Evolutionary conservation across 768 basidiomycete species (phyloP).

Genomic region (Mrakia frigida): DNA sequence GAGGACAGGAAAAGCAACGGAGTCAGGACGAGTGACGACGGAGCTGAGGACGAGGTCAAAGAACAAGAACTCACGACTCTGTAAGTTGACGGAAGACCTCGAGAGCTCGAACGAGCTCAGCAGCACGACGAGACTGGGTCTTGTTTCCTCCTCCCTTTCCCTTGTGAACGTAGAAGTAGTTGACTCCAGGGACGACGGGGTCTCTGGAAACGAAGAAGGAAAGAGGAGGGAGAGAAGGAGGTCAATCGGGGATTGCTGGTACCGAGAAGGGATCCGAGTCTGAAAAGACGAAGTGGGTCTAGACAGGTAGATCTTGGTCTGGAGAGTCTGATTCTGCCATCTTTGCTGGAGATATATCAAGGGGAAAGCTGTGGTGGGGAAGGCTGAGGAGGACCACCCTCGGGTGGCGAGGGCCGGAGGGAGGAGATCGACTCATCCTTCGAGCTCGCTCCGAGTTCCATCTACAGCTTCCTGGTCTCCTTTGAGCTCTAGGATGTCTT

Average conservation of each 20-base stretch:
- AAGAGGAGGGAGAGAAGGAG: conserved; percentile 1
- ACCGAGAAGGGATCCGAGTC: not conserved
- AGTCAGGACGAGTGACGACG: not conserved
- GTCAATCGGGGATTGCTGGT: not conserved
- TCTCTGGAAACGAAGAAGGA: conserved; percentile 50
- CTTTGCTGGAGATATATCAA: not conserved
- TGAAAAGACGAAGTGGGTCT: not conserved
- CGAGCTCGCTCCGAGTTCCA: not conserved
- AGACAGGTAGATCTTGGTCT: no score
- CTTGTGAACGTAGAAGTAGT: conserved; percentile 89
- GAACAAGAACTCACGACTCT: conserved; percentile 57
- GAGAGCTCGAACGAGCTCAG: conserved; percentile 75
- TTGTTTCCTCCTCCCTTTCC: conserved; percentile 52
- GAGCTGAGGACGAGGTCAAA: not conserved
- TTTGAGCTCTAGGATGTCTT: not conserved
- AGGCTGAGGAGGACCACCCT: not conserved
- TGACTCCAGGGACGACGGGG: conserved; percentile 83
- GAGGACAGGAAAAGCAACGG: not conserved
- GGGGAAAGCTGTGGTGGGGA: not conserved
- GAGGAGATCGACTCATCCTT: conserved; percentile 1
- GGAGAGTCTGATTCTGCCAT: not conserved
- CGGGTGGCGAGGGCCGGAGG: conserved; percentile 1
- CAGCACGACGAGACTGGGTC: conserved; percentile 65
- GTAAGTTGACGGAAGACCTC: conserved; percentile 76
- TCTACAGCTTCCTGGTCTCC: not conserved